Base-by-base conservation (phyloP, 2,329 filamentous ascomycete genomes). In the Fusarium newnesense region DNA sequence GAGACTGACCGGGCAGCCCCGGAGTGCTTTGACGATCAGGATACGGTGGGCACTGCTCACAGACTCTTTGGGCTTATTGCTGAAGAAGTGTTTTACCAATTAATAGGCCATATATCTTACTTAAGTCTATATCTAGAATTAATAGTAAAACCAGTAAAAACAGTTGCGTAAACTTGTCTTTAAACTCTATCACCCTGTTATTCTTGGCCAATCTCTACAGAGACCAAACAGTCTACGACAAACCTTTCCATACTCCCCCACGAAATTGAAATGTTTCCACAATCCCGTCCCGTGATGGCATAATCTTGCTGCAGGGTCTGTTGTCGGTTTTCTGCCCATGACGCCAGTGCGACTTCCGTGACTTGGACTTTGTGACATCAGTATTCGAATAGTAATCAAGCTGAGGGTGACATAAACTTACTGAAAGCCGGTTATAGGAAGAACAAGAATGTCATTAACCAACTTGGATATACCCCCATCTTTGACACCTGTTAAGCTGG, bases 171-270 rank as follows among this genome's bases (percentile, higher is more conserved):
- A 26, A 11, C 4, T 15, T 16, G 13, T 21, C 10, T 11, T 39
- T 21, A 21, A 39, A 7, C 8, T 19, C 24, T 11, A 13, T 37
- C 21, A 59, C 7, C 52, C 32, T 5, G 52, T 62, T 12, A 59
- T 32, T 28, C 40, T 62, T 34, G 39, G 60, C 52, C 40, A 62
- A 12, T 59, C 52, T 40, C 40, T 58, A 28, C 26, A 62, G n/a
- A 62, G 40, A 46, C 60, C 40, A n/a, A 62, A 62, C 18, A 62
- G 52, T 15, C 60, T 62, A 19, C 50, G 60, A 30, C 60, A 62
- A 40, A 62, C 21, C 60, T 62, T 62, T 13, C 52, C 40, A 9
- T 59, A 62, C 7, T 62, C 52, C 28, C 60, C 26, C 3, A 13
- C 21, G 9, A 46, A 24, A 28, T 58, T 19, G 5, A 62, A 62